phyloP scores from a whole-genome alignment of 2,329 filamentous ascomycete species.

The Diaporthe citri region DNA sequence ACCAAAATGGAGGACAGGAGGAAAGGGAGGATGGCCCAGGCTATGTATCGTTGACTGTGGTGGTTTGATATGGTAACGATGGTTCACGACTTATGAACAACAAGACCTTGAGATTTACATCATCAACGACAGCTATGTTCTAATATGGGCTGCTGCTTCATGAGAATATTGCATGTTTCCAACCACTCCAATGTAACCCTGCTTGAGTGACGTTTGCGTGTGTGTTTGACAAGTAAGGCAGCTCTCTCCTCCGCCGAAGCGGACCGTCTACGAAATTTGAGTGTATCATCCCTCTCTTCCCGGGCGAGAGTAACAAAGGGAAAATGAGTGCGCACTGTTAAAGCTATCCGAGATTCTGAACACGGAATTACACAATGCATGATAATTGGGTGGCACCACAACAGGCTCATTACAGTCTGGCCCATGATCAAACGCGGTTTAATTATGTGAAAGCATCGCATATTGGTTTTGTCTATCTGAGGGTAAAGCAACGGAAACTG shows the following conservation, averaged over 20 bases:
- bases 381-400: background rate
- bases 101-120: background rate
- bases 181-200: background rate
- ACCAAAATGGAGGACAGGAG: conserved; percentile 21
- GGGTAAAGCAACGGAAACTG: background rate
- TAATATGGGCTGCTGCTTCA: background rate
- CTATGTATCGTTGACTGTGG: background rate
- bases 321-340: too few species aligned
- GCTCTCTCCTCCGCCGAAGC: too few species aligned
- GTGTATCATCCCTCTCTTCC: too few species aligned
- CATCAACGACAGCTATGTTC: conserved; percentile 25
- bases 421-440: background rate
- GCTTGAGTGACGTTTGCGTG: background rate
- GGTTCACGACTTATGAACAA: conserved; percentile 30
- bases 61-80: conserved; percentile 25
- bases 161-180: background rate
- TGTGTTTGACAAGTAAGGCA: background rate
- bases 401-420: background rate
- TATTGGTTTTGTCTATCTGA: background rate
- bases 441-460: background rate
- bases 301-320: too few species aligned
- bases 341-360: background rate
- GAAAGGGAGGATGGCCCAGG: background rate
- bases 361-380: background rate
- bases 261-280: too few species aligned